Conservation (phyloP, 2,329 filamentous ascomycete species). For the Aspergillus puulaauensis region DNA sequence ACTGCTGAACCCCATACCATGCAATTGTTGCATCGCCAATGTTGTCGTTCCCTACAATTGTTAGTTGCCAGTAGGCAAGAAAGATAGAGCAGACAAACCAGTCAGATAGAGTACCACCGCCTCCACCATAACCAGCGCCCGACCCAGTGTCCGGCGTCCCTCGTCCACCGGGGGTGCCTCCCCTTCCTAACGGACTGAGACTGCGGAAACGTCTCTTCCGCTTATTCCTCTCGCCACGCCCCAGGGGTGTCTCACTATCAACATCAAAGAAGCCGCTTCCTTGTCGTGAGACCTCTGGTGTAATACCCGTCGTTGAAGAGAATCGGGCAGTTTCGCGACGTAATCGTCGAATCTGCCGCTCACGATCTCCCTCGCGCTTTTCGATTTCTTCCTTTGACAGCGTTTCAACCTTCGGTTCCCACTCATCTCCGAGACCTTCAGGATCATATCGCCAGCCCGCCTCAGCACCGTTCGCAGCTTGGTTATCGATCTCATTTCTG, state of each 20-base stretch:
- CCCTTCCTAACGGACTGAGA: slow-evolving; percentile 73
- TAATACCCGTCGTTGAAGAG: slow-evolving; percentile 79
- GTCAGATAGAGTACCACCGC: slow-evolving; percentile 65
- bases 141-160: slow-evolving; percentile 72
- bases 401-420: slow-evolving; percentile 78
- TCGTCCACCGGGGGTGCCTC: slow-evolving; percentile 66
- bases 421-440: slow-evolving; percentile 79
- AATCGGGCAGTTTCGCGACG: slow-evolving; percentile 90
- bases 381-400: slow-evolving; percentile 96
- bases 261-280: slow-evolving; percentile 61
- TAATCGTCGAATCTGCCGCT: slow-evolving; percentile 82
- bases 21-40: slow-evolving; percentile 89
- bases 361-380: slow-evolving; percentile 90
- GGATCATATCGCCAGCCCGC: slow-evolving; percentile 96
- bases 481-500: slow-evolving; percentile 77
- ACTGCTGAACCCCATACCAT: slow-evolving; percentile 83
- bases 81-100: slow-evolving; percentile 33
- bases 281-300: slow-evolving; percentile 67
- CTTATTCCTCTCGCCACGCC: slow-evolving; percentile 87
- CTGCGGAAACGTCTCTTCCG: slow-evolving; percentile 93
- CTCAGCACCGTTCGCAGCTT: slow-evolving; percentile 76
- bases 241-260: slow-evolving; percentile 75
- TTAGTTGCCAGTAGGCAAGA: slow-evolving; percentile 6
- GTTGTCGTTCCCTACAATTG: slow-evolving; percentile 65
- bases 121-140: slow-evolving; percentile 68